Conservation (phyloP, 441 rosid species). For the Pelargonium fulgidum region DNA sequence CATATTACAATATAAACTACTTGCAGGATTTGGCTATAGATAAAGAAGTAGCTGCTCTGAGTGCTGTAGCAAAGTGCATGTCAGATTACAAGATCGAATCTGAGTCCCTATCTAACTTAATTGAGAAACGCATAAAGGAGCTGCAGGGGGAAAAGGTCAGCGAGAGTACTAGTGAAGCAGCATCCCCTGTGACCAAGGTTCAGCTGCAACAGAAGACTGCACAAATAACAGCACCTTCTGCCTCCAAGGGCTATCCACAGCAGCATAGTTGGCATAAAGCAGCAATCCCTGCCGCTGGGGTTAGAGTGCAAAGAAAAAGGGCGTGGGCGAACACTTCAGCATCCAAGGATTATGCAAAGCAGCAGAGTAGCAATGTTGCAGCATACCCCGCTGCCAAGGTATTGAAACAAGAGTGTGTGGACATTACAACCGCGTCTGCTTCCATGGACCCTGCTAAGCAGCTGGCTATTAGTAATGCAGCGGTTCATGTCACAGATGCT, state of each 20-base stretch:
- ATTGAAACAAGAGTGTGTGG: not conserved
- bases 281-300: constrained; percentile 16
- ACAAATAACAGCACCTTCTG: constrained; percentile 1
- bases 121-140: constrained; percentile 22
- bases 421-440: not conserved
- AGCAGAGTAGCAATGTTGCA: not conserved
- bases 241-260: constrained; percentile 13
- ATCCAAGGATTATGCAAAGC: not conserved
- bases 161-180: not conserved
- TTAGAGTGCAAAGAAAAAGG: not conserved
- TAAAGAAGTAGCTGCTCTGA: constrained; percentile 24
- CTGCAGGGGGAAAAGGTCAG: constrained; percentile 21
- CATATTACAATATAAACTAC: not conserved
- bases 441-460: not conserved
- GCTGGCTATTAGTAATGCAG: not conserved
- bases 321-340: not conserved
- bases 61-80: constrained; percentile 25
- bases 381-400: not conserved
- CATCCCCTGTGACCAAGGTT: not conserved
- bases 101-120: constrained; percentile 16
- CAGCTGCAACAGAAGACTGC: constrained; percentile 6
- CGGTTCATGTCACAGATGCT: not conserved
- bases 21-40: constrained; percentile 28
- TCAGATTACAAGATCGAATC: constrained; percentile 34
- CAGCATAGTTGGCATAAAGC: constrained; percentile 1